Evolutionary conservation across 345 rosid genomes (phyloP).

Genomic region (Jatropha curcas): DNA sequence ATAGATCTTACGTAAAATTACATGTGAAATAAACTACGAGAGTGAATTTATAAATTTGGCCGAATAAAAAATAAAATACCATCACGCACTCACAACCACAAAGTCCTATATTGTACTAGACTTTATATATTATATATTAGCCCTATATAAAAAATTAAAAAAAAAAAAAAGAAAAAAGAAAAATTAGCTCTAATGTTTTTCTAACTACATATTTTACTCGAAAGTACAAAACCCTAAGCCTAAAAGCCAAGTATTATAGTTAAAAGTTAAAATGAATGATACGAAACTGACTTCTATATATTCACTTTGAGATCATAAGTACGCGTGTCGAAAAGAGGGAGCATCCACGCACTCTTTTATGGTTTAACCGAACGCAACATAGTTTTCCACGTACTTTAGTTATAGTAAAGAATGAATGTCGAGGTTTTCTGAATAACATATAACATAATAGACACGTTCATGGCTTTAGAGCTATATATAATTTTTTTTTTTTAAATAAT

Average conservation of each 20-base stretch:
- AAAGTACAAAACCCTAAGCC: slow-evolving; percentile 2
- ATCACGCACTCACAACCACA: slow-evolving; percentile 1
- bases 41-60: no score
- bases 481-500: no score
- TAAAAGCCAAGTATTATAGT: not conserved
- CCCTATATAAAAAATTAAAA: no score
- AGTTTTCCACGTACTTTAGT: slow-evolving; percentile 20
- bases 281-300: slow-evolving; percentile 16
- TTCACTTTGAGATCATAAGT: slow-evolving; percentile 19
- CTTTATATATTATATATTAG: no score
- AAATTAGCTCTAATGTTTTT: no score
- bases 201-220: not conserved
- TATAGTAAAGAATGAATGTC: slow-evolving; percentile 8
- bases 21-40: no score
- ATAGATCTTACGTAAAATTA: no score
- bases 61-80: no score
- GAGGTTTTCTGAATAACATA: slow-evolving; percentile 1
- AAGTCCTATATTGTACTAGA: slow-evolving; percentile 11
- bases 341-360: not conserved
- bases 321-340: slow-evolving; percentile 29
- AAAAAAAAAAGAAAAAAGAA: no score
- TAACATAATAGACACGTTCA: not conserved
- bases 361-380: slow-evolving; percentile 30
- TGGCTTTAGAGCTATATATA: not conserved
- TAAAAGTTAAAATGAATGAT: no score